Base-by-base conservation (phyloP, 768 basidiomycete species). In the Trametes maxima region DNA sequence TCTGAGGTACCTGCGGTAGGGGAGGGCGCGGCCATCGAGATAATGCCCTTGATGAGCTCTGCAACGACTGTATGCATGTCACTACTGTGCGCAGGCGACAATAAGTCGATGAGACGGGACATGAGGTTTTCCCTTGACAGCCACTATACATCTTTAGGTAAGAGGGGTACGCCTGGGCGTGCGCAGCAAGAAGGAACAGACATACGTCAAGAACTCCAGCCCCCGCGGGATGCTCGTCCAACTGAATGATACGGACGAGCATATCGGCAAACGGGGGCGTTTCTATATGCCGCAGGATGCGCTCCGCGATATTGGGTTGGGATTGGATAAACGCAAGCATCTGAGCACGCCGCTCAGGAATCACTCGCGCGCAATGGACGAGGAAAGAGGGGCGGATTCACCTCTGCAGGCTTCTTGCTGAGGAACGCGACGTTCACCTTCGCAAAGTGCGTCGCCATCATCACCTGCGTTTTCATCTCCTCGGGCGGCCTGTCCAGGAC, bases 41-140 rank as follows among this genome's bases (percentile, higher is more conserved):
- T 95, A 64, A 98, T 94, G 51, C 89, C 89, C 73, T 96, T 96
- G 69, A 98, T 86, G 56, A 98, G 81, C 59, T 99, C 97, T 0
- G 94, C 83, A 35, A 94, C 92, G 59, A 94, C 88, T 8, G 85
- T 80, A 74, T 98, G 97, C 57, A 90, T 84, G 59, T 92, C 87
- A 37, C 85, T 78, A 21, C 86, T 82, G 61, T 92, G 79, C 11
- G 80, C 72, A 0, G 97, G 94, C 14, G 94, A 91, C 22, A 99
- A 84, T 47, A 95, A 80, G 63, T 86, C 85, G 61, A 96, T 81
- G 16, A 98, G 81, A 52, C 88, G 85, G 24, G 83, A 82, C 75
- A 98, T 92, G 42, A 98, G 84, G 61, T 85, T 82, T 77, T 95
- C 84, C 44, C 86, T 84, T 12, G 93, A 92, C 51, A 98, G 77